Percentiles rank a stretch among this genome's conserved stretches.
phyloP scores from a whole-genome alignment of 2,329 filamentous ascomycete genomes.

The Exophiala calicioides region DNA sequence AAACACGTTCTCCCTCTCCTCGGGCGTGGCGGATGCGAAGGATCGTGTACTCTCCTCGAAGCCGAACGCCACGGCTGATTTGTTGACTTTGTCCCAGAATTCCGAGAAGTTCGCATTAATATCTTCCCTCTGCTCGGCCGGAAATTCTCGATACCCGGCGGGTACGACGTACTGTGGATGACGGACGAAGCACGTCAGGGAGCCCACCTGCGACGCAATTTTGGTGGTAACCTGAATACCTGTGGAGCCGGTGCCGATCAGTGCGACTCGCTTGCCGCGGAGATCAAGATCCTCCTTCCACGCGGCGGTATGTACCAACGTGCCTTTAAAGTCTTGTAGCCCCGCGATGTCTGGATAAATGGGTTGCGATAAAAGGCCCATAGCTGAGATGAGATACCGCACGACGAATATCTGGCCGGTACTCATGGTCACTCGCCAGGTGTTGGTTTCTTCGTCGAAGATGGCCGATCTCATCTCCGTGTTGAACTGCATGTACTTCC shows the following conservation, averaged over 20 bases:
- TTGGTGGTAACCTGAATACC: background rate
- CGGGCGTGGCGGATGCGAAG: background rate
- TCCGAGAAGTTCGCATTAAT: conserved; percentile 38
- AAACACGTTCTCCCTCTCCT: conserved; percentile 31
- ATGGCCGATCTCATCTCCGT: no score
- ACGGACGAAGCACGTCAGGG: conserved; percentile 38
- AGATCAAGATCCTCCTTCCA: background rate
- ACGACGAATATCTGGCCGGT: no score
- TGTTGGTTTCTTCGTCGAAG: no score
- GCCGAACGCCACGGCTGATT: conserved; percentile 30
- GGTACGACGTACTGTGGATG: conserved; percentile 30
- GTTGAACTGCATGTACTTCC: no score
- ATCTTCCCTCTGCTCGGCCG: conserved; percentile 14
- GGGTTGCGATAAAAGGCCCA: no score
- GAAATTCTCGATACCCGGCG: conserved; percentile 8
- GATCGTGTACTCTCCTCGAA: conserved; percentile 29
- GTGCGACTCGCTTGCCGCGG: background rate
- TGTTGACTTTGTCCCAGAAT: conserved; percentile 35
- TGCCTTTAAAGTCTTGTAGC: background rate
- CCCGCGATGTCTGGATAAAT: background rate
- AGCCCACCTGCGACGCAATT: background rate
- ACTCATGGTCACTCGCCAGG: no score
- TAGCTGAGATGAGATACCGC: no score
- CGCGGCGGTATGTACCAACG: background rate
- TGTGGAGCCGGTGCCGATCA: background rate